Evolutionary conservation across 2,329 filamentous ascomycete genomes (phyloP).

Genomic region (Alternaria novae-zelandiae): DNA sequence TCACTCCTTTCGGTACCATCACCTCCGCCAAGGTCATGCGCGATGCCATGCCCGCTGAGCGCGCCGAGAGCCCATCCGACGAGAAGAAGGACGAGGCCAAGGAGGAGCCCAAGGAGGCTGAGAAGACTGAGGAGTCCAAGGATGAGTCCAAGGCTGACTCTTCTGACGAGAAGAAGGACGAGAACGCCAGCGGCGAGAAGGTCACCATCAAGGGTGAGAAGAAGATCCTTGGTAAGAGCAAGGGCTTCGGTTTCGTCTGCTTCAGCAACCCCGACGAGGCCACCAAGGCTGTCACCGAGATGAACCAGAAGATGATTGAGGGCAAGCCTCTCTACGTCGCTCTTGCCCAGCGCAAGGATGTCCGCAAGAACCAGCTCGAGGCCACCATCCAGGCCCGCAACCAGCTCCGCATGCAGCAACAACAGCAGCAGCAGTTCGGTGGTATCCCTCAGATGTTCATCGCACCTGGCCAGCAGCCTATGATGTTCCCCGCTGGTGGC

Average conservation of each 20-base stretch:
- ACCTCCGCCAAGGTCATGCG: conserved; percentile 99
- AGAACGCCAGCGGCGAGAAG: conserved; percentile 59
- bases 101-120: conserved; percentile 58
- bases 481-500: conserved; percentile 62
- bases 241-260: conserved; percentile 99
- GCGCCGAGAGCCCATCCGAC: conserved; percentile 53
- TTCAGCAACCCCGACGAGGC: conserved; percentile 99
- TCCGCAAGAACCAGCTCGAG: conserved; percentile 98
- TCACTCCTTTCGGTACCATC: conserved; percentile 89
- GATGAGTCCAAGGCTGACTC: conserved; percentile 66
- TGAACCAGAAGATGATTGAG: conserved; percentile 99
- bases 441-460: conserved; percentile 82
- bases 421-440: conserved; percentile 68
- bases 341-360: conserved; percentile 98
- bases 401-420: conserved; percentile 97
- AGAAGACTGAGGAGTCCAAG: conserved; percentile 63
- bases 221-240: conserved; percentile 90
- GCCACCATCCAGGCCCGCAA: conserved; percentile 99
- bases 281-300: conserved; percentile 98
- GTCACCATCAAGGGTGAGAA: conserved; percentile 65
- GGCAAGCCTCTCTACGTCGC: conserved; percentile 97
- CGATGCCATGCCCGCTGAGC: conserved; percentile 67
- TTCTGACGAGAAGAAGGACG: conserved; percentile 65
- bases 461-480: conserved; percentile 77
- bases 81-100: conserved; percentile 58